A percentile compares a stretch with the other conserved stretches of the same genome.
Evolutionary conservation across 2,329 filamentous ascomycete genomes (phyloP).

Genomic region (Hymenoscyphus infarciens): DNA sequence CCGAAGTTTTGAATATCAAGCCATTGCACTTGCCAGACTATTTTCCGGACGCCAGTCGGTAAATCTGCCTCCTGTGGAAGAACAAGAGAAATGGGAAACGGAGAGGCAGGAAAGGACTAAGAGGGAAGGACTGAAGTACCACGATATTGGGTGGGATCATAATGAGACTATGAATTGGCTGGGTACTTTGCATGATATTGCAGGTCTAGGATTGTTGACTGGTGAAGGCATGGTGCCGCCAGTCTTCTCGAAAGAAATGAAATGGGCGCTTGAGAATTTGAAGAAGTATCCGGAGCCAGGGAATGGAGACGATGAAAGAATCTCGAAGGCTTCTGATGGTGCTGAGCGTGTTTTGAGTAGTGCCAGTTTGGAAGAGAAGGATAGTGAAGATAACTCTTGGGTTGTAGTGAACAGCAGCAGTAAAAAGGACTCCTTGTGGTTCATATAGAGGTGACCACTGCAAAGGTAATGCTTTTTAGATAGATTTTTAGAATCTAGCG

Average conservation of each 20-base stretch:
- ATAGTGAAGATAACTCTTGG: not conserved
- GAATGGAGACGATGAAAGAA: conserved; percentile 14
- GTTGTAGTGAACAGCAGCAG: not conserved
- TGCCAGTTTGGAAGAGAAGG: not conserved
- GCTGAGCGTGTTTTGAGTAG: too few relatives aligned
- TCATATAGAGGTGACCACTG: not conserved
- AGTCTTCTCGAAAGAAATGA: conserved; percentile 40
- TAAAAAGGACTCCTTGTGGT: not conserved
- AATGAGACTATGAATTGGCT: conserved; percentile 50
- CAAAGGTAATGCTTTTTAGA: not conserved
- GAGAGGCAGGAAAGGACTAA: conserved; percentile 35
- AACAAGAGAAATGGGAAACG: conserved; percentile 46
- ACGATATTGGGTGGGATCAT: conserved; percentile 50
- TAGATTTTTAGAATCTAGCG: too few relatives aligned
- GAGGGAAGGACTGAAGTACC: conserved; percentile 43
- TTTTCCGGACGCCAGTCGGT: conserved; percentile 42
- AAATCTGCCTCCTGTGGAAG: conserved; percentile 38
- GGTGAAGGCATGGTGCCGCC: conserved; percentile 48
- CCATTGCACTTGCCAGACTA: conserved; percentile 48
- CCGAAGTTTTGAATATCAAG: conserved; percentile 54
- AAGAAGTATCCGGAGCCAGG: conserved; percentile 45
- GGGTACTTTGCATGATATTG: conserved; percentile 43
- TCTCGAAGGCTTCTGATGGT: too few relatives aligned
- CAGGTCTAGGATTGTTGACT: conserved; percentile 46
- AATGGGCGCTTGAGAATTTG: conserved; percentile 48